These are phyloP conservation scores for Xylaria venustula DNA, from an alignment of 495 filamentous ascomycete species.

Conservation along the genomic window DNA sequence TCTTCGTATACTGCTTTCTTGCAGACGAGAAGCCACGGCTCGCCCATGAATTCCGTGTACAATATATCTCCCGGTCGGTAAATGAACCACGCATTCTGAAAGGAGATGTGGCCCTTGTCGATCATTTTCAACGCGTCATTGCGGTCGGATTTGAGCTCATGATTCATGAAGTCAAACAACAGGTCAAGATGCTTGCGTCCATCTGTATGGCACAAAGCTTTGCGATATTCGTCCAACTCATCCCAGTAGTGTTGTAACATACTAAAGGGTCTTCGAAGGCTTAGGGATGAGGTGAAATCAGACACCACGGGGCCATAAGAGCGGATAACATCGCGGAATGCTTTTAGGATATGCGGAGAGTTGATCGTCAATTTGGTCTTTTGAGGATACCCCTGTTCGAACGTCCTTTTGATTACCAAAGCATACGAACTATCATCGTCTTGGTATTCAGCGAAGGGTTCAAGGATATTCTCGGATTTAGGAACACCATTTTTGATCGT, in stretches of 20 bases:
- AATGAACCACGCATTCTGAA: conserved; percentile 35
- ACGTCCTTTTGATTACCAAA: conserved; percentile 33
- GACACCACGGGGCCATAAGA: conserved; percentile 38
- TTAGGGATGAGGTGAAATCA: conserved; percentile 30
- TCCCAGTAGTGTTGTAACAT: conserved; percentile 34
- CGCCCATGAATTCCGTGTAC: conserved; percentile 28
- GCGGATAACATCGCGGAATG: conserved; percentile 33
- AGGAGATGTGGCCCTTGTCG: conserved; percentile 27
- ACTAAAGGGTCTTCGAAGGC: conserved; percentile 26
- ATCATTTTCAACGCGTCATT: conserved; percentile 30
- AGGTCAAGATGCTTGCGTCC: conserved; percentile 32
- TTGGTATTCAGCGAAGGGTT: conserved; percentile 18
- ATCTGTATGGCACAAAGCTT: conserved; percentile 23
- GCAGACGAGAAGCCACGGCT: conserved; percentile 28
- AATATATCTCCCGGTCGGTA: conserved; percentile 36
- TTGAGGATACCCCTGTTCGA: conserved; percentile 23
- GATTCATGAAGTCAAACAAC: conserved; percentile 34
- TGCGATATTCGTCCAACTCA: conserved; percentile 29
- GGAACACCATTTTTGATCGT: conserved; percentile 20
- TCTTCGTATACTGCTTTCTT: conserved; percentile 29
- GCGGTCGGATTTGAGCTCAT: conserved; percentile 24
- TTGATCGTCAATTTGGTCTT: conserved; percentile 41
- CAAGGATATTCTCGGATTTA: conserved; percentile 4
- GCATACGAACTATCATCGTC: conserved; percentile 31
- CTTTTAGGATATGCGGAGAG: conserved; percentile 40